Percentiles rank a stretch among this genome's conserved stretches.
Evolutionary conservation across 345 rosid genomes (phyloP).

Genomic region (Ceriops tagal): DNA sequence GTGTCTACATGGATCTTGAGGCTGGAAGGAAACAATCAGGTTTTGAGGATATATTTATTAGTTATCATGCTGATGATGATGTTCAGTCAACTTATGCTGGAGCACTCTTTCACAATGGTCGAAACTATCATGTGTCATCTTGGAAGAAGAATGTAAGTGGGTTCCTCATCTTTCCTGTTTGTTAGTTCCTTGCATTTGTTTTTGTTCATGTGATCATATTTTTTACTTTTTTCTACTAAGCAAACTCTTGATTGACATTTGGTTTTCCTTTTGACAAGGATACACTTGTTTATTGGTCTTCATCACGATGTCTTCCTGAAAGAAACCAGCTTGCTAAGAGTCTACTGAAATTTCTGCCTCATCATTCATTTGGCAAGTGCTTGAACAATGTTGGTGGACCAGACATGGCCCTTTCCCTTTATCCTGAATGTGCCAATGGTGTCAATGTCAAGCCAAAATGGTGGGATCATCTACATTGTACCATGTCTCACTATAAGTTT

Average conservation of each 20-base stretch:
- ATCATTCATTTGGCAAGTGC: constrained; percentile 93
- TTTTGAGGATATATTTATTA: constrained; percentile 72
- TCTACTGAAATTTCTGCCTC: constrained; percentile 61
- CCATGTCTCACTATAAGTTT: constrained; percentile 95
- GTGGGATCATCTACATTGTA: constrained; percentile 92
- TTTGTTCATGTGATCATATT: not conserved
- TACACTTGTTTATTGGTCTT: constrained; percentile 83
- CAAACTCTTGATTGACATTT: not conserved
- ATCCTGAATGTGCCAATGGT: constrained; percentile 61
- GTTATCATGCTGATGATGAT: constrained; percentile 89
- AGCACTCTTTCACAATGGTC: constrained; percentile 78
- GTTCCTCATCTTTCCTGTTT: not conserved
- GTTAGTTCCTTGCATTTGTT: not conserved
- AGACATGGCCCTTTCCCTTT: constrained; percentile 66
- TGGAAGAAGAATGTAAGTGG: constrained; percentile 60
- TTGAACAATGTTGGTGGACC: constrained; percentile 78
- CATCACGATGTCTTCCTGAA: constrained; percentile 77
- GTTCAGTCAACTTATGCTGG: constrained; percentile 90
- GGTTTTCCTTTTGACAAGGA: constrained; percentile 37
- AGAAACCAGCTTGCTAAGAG: constrained; percentile 65
- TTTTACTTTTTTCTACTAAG: not conserved
- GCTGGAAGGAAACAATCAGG: constrained; percentile 85
- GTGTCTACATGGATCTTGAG: constrained; percentile 93
- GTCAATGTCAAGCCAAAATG: constrained; percentile 52
- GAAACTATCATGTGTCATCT: constrained; percentile 70